These are phyloP conservation scores for Gossypium rotundifolium DNA, from an alignment of 345 rosid species.

Conservation along the genomic window DNA sequence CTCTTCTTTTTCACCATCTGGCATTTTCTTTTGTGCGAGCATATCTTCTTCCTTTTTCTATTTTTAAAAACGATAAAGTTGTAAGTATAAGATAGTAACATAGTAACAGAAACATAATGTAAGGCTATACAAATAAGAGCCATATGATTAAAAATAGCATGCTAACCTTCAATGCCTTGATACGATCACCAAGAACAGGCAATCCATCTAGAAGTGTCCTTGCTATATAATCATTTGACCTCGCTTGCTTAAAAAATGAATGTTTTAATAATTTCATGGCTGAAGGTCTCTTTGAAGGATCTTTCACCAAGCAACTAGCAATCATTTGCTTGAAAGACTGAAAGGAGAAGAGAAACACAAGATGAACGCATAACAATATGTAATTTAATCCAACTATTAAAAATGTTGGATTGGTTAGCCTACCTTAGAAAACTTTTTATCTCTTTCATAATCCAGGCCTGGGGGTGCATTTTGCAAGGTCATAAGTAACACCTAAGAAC, in stretches of 20 bases:
- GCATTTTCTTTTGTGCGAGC: slow-evolving; percentile 99
- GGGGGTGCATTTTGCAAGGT: slow-evolving; percentile 99
- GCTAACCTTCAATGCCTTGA: slow-evolving; percentile 76
- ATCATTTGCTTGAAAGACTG: slow-evolving; percentile 99
- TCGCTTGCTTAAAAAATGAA: slow-evolving; percentile 95
- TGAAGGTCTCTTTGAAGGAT: slow-evolving; percentile 91
- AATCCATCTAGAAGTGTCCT: slow-evolving; percentile 81
- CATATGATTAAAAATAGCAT: not conserved
- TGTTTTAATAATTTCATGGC: slow-evolving; percentile 77
- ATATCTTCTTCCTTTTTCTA: slow-evolving; percentile 96
- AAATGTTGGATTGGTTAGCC: slow-evolving; percentile 9
- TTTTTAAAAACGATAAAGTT: slow-evolving; percentile 20
- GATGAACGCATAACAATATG: not conserved
- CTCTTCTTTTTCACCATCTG: slow-evolving; percentile 89
- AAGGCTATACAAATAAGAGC: not conserved
- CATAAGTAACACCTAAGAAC: slow-evolving; percentile 86
- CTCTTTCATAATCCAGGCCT: slow-evolving; percentile 93
- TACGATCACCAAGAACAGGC: slow-evolving; percentile 93
- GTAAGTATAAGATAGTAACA: slow-evolving; percentile 16
- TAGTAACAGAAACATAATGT: not conserved
- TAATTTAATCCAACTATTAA: slow-evolving; percentile 7
- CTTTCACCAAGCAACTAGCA: slow-evolving; percentile 97
- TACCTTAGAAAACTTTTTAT: slow-evolving; percentile 91
- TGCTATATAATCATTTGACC: slow-evolving; percentile 77
- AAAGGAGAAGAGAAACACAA: slow-evolving; percentile 21